Evolutionary conservation across 164 flowering plant genomes (phyloP).

Genomic region (Vitis amurensis): DNA sequence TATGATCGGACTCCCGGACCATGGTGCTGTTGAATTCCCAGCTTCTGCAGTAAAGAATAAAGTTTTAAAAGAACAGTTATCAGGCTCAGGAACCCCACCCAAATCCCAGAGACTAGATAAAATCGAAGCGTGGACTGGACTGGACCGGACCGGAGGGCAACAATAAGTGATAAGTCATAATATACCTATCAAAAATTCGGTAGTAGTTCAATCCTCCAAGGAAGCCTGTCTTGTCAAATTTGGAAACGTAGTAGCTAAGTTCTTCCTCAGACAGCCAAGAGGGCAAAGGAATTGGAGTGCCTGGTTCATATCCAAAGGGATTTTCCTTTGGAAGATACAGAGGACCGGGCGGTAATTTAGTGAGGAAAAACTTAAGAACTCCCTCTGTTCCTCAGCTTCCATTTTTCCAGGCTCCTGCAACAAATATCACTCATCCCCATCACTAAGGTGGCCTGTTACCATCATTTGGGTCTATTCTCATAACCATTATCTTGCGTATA

Average conservation of each 20-base stretch:
- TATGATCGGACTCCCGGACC: slow-evolving; percentile 50
- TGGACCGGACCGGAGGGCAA: too few species aligned
- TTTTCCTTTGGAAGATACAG: slow-evolving; percentile 39
- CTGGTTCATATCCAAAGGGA: slow-evolving; percentile 18
- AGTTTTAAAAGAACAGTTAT: too few species aligned
- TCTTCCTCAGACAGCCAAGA: slow-evolving; percentile 40
- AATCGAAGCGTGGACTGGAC: too few species aligned
- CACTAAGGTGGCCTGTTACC: background rate
- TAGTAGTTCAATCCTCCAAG: slow-evolving; percentile 46
- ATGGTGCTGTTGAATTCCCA: slow-evolving; percentile 69
- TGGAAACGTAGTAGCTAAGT: slow-evolving; percentile 24
- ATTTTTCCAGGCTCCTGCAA: slow-evolving; percentile 43
- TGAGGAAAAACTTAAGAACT: slow-evolving; percentile 28
- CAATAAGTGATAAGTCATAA: too few species aligned
- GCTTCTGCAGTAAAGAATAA: slow-evolving; percentile 31
- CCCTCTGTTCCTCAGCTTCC: slow-evolving; percentile 36
- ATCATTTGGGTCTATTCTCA: background rate
- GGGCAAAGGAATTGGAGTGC: slow-evolving; percentile 20
- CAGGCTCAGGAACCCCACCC: too few species aligned
- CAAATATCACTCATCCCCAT: background rate
- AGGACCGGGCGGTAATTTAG: slow-evolving; percentile 33
- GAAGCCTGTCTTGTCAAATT: slow-evolving; percentile 42
- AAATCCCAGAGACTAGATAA: too few species aligned
- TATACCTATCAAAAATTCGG: slow-evolving; percentile 27
- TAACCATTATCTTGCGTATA: too few species aligned